Percentiles rank a stretch among this genome's conserved stretches.
These are phyloP conservation scores for Dittrichia graveolens DNA, from an alignment of 129 eudicot species.

Conservation along the genomic window DNA sequence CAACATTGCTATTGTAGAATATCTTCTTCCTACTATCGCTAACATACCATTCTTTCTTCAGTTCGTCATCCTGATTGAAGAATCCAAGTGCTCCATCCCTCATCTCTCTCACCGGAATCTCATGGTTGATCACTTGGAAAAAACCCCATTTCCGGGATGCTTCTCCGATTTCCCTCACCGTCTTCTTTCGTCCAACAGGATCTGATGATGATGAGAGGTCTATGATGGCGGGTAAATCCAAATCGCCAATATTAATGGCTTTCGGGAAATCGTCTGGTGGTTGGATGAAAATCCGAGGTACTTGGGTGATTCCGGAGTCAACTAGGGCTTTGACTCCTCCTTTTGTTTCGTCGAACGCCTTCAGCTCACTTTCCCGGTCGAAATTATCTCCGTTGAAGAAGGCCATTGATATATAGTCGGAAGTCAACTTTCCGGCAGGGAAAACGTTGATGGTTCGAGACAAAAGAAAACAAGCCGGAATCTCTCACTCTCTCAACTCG, in stretches of 20 bases:
- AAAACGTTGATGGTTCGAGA: too few relatives aligned
- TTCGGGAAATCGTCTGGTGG: slow-evolving; percentile 37
- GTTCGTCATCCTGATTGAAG: slow-evolving; percentile 52
- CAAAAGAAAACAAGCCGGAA: too few relatives aligned
- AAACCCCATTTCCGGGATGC: slow-evolving; percentile 51
- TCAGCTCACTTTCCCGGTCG: slow-evolving; percentile 39
- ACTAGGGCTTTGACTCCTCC: slow-evolving; percentile 54
- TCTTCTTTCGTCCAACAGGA: slow-evolving; percentile 11
- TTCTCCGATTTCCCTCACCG: slow-evolving; percentile 27
- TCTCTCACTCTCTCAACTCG: too few relatives aligned
- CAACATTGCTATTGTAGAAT: slow-evolving; percentile 48
- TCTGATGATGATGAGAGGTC: slow-evolving; percentile 36
- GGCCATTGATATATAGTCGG: slow-evolving; percentile 14
- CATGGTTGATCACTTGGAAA: slow-evolving; percentile 63
- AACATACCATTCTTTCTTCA: slow-evolving; percentile 52
- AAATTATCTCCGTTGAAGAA: slow-evolving; percentile 6
- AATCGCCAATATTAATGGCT: neutral
- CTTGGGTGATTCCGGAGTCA: slow-evolving; percentile 45
- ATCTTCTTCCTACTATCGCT: slow-evolving; percentile 37
- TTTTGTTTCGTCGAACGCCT: slow-evolving; percentile 51
- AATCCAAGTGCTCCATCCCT: slow-evolving; percentile 46
- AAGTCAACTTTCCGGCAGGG: too few relatives aligned
- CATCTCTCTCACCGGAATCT: slow-evolving; percentile 51
- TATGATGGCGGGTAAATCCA: slow-evolving; percentile 33
- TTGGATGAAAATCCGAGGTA: slow-evolving; percentile 49